Percentiles rank a stretch among this genome's conserved stretches.
phyloP scores from a whole-genome alignment of 2,329 filamentous ascomycete species.

The Pseudogymnoascus sp. region DNA sequence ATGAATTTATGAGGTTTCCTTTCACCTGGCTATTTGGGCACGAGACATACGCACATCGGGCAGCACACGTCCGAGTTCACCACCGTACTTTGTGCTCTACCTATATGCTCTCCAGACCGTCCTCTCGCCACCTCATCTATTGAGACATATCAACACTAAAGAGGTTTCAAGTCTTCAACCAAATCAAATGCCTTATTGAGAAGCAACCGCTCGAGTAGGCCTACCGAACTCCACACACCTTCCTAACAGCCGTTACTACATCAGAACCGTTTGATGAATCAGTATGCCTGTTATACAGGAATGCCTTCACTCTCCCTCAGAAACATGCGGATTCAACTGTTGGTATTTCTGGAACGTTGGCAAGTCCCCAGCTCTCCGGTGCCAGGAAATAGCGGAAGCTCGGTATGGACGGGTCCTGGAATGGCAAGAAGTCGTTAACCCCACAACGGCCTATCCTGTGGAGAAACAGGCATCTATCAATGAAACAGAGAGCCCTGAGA shows the following conservation, averaged over 20 bases:
- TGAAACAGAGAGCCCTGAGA: not conserved
- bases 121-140: not conserved
- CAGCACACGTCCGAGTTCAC: not conserved
- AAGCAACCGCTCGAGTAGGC: not conserved
- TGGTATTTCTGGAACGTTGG: slow-evolving; percentile 2
- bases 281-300: not conserved
- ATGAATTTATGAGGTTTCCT: not conserved
- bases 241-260: not conserved
- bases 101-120: not conserved
- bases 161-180: not conserved
- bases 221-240: not conserved
- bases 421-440: not conserved
- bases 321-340: not conserved
- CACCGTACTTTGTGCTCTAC: too few relatives aligned
- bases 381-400: not conserved
- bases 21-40: not conserved
- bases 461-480: not conserved
- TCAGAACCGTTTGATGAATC: not conserved
- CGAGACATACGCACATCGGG: not conserved
- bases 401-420: not conserved
- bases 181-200: not conserved
- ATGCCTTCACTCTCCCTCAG: not conserved
- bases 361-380: not conserved
- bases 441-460: not conserved
- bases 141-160: not conserved